phyloP scores from a whole-genome alignment of 441 rosid genomes.

The Aleurites moluccanus region DNA sequence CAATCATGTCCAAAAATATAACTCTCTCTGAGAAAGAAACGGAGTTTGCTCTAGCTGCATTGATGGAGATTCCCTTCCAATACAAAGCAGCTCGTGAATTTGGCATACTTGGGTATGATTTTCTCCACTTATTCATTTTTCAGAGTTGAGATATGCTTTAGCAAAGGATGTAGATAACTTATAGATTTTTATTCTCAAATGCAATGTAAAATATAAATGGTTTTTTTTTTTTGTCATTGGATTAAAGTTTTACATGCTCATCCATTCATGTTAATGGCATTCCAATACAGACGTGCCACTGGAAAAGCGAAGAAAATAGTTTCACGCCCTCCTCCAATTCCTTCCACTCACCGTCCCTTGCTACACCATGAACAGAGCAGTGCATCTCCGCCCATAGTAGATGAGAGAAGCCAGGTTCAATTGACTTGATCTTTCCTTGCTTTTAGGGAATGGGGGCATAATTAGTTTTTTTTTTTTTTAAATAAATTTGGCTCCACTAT shows the following conservation, averaged over 20 bases:
- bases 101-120: constrained; percentile 56
- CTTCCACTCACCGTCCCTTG: constrained; percentile 30
- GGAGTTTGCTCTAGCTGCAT: constrained; percentile 84
- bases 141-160: background rate
- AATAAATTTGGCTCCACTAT: too few relatives aligned
- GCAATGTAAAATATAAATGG: background rate
- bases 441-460: background rate
- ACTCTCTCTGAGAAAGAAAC: constrained; percentile 56
- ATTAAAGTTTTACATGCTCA: background rate
- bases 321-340: constrained; percentile 73
- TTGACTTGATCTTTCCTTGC: too few relatives aligned
- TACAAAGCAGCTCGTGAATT: constrained; percentile 63
- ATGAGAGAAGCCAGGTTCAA: constrained; percentile 58
- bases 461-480: too few relatives aligned
- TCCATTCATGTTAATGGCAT: constrained; percentile 3
- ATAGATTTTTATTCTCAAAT: background rate
- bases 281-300: constrained; percentile 39
- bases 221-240: background rate
- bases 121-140: constrained; percentile 3
- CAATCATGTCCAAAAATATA: constrained; percentile 49
- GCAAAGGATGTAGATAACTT: too few relatives aligned
- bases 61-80: constrained; percentile 89
- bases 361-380: constrained; percentile 32
- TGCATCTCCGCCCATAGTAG: constrained; percentile 29
- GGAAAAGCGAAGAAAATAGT: constrained; percentile 49